phyloP scores from a whole-genome alignment of 1,139 yeast genomes.

The Yamadazyma triangularis region DNA sequence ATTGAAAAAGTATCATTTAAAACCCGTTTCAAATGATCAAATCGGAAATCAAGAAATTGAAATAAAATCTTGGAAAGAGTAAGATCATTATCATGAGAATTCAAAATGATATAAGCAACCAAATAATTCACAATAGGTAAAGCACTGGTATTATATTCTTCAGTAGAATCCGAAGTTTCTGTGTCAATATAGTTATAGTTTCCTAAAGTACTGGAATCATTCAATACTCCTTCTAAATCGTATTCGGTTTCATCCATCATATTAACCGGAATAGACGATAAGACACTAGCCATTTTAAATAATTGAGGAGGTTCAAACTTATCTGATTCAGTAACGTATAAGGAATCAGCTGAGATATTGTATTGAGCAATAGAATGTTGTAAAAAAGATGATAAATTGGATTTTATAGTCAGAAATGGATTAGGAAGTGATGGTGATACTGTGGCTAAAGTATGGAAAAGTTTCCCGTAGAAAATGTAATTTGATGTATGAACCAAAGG shows the following conservation, averaged over 20 bases:
- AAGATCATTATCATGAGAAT: constrained; percentile 12
- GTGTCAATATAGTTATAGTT: constrained; percentile 1
- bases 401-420: constrained; percentile 20
- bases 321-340: constrained; percentile 14
- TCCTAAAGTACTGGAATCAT: too few relatives aligned
- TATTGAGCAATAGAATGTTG: constrained; percentile 23
- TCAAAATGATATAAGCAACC: constrained; percentile 28
- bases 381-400: constrained; percentile 20
- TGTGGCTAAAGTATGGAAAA: constrained; percentile 28
- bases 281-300: constrained; percentile 4
- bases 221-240: constrained; percentile 4
- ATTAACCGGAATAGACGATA: constrained; percentile 6
- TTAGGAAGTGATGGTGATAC: constrained; percentile 13
- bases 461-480: constrained; percentile 31
- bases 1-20: constrained; percentile 6
- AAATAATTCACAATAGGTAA: constrained; percentile 33
- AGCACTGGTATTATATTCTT: constrained; percentile 17
- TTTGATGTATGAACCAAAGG: constrained; percentile 22
- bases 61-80: constrained; percentile 17
- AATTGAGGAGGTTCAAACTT: constrained; percentile 12
- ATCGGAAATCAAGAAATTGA: constrained; percentile 24
- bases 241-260: constrained; percentile 7
- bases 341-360: constrained; percentile 7
- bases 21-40: constrained; percentile 14
- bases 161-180: constrained; percentile 4